Conservation (phyloP, 768 basidiomycete species). For the Naematelia aurantialba region DNA sequence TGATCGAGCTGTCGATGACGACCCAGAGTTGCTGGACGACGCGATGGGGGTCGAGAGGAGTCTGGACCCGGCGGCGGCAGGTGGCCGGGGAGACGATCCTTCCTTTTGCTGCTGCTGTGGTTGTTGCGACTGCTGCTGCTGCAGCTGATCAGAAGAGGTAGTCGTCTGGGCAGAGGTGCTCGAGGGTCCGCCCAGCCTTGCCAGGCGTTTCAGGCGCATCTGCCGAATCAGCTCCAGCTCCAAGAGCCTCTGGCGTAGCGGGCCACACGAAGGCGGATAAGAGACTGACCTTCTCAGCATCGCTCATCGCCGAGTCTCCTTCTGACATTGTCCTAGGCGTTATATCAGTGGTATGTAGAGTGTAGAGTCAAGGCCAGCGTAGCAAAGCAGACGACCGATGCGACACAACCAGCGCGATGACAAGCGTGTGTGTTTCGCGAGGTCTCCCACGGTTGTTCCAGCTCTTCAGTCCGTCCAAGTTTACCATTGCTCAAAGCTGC, state of each 20-base stretch:
- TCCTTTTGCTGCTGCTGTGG: conserved; percentile 8
- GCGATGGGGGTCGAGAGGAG: conserved; percentile 20
- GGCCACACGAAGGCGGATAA: not conserved
- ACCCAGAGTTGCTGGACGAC: too few species aligned
- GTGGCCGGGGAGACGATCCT: not conserved
- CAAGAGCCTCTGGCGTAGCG: conserved; percentile 63
- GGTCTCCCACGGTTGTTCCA: not conserved
- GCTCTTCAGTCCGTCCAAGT: too few species aligned
- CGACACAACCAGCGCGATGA: too few species aligned
- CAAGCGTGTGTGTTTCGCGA: not conserved
- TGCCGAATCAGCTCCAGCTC: conserved; percentile 51
- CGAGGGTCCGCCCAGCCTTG: conserved; percentile 63
- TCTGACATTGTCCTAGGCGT: conserved; percentile 18
- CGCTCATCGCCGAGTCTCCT: conserved; percentile 15
- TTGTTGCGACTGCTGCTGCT: conserved; percentile 4
- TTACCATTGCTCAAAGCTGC: too few species aligned
- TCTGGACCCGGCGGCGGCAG: conserved; percentile 18
- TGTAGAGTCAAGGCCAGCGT: not conserved
- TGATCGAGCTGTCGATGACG: not conserved
- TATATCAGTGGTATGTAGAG: not conserved
- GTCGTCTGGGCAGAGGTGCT: conserved; percentile 22
- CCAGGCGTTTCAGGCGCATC: conserved; percentile 64
- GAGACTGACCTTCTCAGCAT: conserved; percentile 42
- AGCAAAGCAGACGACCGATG: too few species aligned
- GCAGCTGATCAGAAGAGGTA: conserved; percentile 35